A percentile compares a stretch with the other conserved stretches of the same genome.
These are phyloP conservation scores for Cystobasidium slooffiae DNA, from an alignment of 1,284 basidiomycete genomes.

Conservation along the genomic window DNA sequence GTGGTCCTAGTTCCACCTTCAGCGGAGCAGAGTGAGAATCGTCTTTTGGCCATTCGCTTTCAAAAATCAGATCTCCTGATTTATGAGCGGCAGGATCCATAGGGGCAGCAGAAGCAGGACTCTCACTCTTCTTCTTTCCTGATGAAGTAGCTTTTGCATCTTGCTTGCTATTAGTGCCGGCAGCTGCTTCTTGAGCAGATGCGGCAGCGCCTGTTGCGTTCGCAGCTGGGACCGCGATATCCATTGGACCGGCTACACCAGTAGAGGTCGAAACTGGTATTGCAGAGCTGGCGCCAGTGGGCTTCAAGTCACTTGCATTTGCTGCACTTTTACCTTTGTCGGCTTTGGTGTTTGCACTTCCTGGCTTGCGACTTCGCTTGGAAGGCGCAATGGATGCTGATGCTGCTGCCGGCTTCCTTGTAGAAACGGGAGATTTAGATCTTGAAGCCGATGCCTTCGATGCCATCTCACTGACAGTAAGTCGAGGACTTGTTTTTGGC, in stretches of 20 bases:
- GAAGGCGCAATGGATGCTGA: too few species aligned
- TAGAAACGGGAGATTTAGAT: too few species aligned
- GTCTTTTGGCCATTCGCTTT: conserved; percentile 15
- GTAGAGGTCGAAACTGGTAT: too few species aligned
- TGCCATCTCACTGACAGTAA: not conserved
- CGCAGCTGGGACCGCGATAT: not conserved
- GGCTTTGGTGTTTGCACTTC: too few species aligned
- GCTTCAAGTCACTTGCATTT: too few species aligned
- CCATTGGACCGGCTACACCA: too few species aligned
- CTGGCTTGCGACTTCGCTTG: too few species aligned
- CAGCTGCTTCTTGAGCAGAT: not conserved
- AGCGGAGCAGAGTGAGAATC: not conserved
- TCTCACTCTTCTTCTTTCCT: not conserved
- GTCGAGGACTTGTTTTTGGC: not conserved
- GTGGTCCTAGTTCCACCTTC: not conserved
- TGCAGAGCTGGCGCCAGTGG: too few species aligned
- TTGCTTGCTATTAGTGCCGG: not conserved
- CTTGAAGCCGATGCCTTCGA: too few species aligned
- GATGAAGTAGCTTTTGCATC: not conserved
- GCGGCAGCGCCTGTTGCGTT: not conserved
- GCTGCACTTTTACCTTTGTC: too few species aligned
- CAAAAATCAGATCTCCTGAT: conserved; percentile 14
- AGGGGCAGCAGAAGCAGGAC: not conserved
- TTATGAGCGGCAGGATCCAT: not conserved
- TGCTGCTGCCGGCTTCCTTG: too few species aligned